Evolutionary conservation across 495 filamentous ascomycete species (phyloP), one percentile per base, ranked within the genome.

Genomic region (Lasiosphaeria miniovina): DNA sequence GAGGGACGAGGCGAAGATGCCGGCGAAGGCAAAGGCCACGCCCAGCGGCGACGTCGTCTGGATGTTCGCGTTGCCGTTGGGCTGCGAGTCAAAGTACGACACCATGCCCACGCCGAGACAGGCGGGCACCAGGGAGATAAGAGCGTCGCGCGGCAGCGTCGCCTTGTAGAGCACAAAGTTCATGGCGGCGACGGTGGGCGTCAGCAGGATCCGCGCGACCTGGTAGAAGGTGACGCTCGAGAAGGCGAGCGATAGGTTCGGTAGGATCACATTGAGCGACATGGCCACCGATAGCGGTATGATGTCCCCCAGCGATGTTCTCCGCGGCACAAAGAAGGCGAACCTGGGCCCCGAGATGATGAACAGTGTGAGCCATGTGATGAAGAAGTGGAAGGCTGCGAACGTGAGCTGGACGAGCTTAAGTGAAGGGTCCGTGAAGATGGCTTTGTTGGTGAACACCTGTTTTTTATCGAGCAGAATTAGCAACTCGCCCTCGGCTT

Each of bases 371-470:
- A 84, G 66, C 63, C 75, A 86, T 49, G 87, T 90, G 75, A 87
- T 77, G 70, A 85, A 78, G 77, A 91, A 90, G 71, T 90, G 88
- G 72, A 89, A 88, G 38, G 83, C 74, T 17, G 87, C 87, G 65
- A 90, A 90, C 41, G 86, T 82, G 35, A 88, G 76, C 72, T 90
- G 88, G 57, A 80, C 82, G 36, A 86, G 76, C 60, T 83, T 84
- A 63, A 90, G 80, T 54, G 80, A 81, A 24, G 83, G 79, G 59
- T 88, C 80, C 31, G 84, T 82, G 72, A 91, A 89, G 65, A 91
- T 88, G 49, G 79, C 81, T 72, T 91, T 90, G 73, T 90, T 91
- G 43, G 84, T 88, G 70, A 90, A 90, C 54, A 91, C 86, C 88
- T 90, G 61, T n/a, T 10, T 43, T 45, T 15, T n/a, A 32, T 43